Evolutionary conservation across 306 rosid genomes (phyloP).

Genomic region (Casuarina cunninghamiana): DNA sequence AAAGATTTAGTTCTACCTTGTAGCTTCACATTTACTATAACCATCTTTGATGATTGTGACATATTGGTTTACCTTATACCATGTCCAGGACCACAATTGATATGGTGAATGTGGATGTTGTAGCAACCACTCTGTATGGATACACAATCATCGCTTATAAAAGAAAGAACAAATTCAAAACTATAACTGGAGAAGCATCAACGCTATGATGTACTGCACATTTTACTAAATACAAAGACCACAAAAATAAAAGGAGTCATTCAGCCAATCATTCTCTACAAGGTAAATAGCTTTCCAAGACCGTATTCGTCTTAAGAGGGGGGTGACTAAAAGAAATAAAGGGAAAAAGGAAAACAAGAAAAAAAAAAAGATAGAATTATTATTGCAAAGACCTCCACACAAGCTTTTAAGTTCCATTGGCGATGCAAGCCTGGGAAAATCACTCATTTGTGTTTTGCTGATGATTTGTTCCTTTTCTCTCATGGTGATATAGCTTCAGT

Average conservation of each 20-base stretch:
- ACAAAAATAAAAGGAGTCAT: conserved; percentile 14
- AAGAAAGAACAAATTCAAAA: conserved; percentile 7
- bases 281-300: too few relatives aligned
- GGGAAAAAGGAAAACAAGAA: background rate
- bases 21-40: too few relatives aligned
- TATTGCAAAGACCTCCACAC: too few relatives aligned
- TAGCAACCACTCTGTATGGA: conserved; percentile 96
- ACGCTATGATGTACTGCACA: background rate
- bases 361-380: background rate
- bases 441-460: too few relatives aligned
- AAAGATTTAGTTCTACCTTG: too few relatives aligned
- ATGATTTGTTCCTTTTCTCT: too few relatives aligned
- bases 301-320: background rate
- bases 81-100: conserved; percentile 97
- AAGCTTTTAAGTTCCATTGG: too few relatives aligned
- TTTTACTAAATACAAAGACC: conserved; percentile 21
- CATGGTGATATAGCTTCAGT: too few relatives aligned
- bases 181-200: background rate
- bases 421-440: too few relatives aligned
- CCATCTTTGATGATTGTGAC: too few relatives aligned
- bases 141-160: conserved; percentile 93
- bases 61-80: conserved; percentile 66
- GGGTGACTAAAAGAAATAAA: background rate
- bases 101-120: conserved; percentile 81
- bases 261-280: conserved; percentile 25